Conservation (phyloP, 2,329 filamentous ascomycete species). For the Microsporum audouinii region DNA sequence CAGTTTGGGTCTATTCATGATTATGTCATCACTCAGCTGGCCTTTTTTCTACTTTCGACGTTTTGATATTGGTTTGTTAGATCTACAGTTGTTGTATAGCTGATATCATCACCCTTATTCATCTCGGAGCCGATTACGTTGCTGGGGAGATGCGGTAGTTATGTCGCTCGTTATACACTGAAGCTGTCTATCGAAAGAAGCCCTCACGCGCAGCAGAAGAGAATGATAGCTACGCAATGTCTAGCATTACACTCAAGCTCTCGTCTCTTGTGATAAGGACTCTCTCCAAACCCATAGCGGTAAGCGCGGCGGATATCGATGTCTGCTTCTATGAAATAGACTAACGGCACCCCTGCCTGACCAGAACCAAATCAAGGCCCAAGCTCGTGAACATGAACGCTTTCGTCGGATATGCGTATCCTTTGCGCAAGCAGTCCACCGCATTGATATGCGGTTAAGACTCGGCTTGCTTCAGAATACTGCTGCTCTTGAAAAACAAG, state of each 20-base stretch:
- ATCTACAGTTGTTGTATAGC: not conserved
- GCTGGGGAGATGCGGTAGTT: not conserved
- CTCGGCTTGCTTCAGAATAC: slow-evolving; percentile 54
- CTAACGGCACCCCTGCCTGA: not conserved
- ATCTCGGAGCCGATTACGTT: too few species aligned
- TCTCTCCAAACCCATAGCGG: slow-evolving; percentile 56
- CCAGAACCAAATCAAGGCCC: slow-evolving; percentile 56
- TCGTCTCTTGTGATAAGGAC: slow-evolving; percentile 54
- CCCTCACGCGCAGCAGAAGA: not conserved
- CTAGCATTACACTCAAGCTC: slow-evolving; percentile 52
- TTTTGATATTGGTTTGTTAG: not conserved
- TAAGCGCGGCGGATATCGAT: slow-evolving; percentile 29
- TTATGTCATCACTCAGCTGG: not conserved
- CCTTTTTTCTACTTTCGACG: not conserved
- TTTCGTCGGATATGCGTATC: slow-evolving; percentile 51
- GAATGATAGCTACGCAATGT: slow-evolving; percentile 37
- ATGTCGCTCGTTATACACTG: not conserved
- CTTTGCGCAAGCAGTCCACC: slow-evolving; percentile 53
- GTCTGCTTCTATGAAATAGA: not conserved
- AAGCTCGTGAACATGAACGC: slow-evolving; percentile 56
- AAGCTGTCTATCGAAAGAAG: not conserved
- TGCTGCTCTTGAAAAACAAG: slow-evolving; percentile 38
- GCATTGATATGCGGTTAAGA: slow-evolving; percentile 56
- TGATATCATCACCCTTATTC: not conserved
- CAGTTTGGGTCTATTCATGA: not conserved